These are phyloP conservation scores for Stachybotrys chlorohalonatus DNA, from an alignment of 2,329 filamentous ascomycete species.

Conservation along the genomic window DNA sequence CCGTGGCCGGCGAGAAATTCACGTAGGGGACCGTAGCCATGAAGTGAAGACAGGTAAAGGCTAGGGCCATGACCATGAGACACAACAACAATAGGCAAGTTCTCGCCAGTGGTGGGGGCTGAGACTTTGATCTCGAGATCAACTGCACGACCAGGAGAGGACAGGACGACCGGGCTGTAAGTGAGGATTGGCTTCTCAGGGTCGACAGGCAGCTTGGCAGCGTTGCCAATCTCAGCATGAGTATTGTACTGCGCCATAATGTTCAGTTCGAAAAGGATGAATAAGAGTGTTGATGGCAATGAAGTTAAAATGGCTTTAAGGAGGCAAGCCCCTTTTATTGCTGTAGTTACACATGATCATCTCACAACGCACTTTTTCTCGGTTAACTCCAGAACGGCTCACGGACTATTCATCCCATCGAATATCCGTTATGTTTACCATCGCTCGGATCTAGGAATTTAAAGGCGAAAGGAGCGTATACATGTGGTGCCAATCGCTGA, in stretches of 20 bases:
- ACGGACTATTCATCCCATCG: too few species aligned
- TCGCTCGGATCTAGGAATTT: too few species aligned
- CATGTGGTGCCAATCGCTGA: too few species aligned
- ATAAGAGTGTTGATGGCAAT: too few species aligned
- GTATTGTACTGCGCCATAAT: conserved; percentile 12
- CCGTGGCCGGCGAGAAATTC: conserved; percentile 17
- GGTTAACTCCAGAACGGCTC: too few species aligned
- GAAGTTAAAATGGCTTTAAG: too few species aligned
- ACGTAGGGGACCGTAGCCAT: conserved; percentile 13
- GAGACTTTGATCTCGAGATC: conserved; percentile 15
- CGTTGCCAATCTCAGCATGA: conserved; percentile 11
- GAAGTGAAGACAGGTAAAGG: conserved; percentile 14
- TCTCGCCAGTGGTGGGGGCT: conserved; percentile 4
- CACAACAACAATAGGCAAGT: conserved; percentile 14
- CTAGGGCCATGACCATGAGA: conserved; percentile 16
- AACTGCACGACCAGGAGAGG: conserved; percentile 7
- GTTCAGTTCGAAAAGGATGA: background rate
- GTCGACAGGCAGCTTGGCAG: conserved; percentile 11
- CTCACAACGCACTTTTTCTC: too few species aligned
- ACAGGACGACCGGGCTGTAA: conserved; percentile 12
- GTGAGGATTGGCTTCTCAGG: conserved; percentile 10
- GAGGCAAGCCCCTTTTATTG: too few species aligned
- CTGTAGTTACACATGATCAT: too few species aligned
- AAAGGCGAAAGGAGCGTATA: too few species aligned
- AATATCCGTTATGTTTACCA: too few species aligned